These are phyloP conservation scores for Meripilus lineatus DNA, from an alignment of 1,284 basidiomycete species.

Conservation along the genomic window DNA sequence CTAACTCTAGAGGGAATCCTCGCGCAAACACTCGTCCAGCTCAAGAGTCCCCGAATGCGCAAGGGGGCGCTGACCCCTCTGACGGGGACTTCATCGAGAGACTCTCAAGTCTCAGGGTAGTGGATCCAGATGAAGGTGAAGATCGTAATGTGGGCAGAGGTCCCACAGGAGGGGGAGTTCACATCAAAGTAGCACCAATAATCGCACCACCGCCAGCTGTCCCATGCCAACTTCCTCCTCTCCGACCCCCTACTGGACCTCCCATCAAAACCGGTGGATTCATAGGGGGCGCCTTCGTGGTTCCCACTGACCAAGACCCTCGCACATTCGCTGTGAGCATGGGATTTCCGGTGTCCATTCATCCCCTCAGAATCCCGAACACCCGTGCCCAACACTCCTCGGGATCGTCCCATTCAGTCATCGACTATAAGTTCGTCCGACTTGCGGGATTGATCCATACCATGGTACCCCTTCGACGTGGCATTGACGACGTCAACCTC, in stretches of 20 bases:
- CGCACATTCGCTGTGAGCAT: constrained; percentile 1
- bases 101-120: too few species aligned
- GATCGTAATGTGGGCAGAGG: too few species aligned
- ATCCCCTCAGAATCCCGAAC: constrained; percentile 11
- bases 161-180: too few species aligned
- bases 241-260: not conserved
- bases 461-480: constrained; percentile 11
- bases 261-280: not conserved
- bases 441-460: constrained; percentile 10
- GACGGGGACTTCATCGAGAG: too few species aligned
- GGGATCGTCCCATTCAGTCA: constrained; percentile 5
- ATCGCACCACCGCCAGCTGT: too few species aligned
- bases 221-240: not conserved
- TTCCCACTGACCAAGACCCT: not conserved
- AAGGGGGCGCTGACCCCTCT: too few species aligned
- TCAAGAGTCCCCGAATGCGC: too few species aligned
- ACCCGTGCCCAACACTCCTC: constrained; percentile 7
- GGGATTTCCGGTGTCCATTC: constrained; percentile 11
- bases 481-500: constrained; percentile 9
- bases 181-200: too few species aligned
- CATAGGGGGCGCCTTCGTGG: not conserved
- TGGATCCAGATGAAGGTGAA: too few species aligned
- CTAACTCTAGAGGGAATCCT: too few species aligned
- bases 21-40: too few species aligned
- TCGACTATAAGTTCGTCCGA: constrained; percentile 10